Percentiles rank a stretch among this genome's conserved stretches.
Evolutionary conservation across 495 filamentous ascomycete genomes (phyloP).

Genomic region (Lasiosphaeris hirsuta): DNA sequence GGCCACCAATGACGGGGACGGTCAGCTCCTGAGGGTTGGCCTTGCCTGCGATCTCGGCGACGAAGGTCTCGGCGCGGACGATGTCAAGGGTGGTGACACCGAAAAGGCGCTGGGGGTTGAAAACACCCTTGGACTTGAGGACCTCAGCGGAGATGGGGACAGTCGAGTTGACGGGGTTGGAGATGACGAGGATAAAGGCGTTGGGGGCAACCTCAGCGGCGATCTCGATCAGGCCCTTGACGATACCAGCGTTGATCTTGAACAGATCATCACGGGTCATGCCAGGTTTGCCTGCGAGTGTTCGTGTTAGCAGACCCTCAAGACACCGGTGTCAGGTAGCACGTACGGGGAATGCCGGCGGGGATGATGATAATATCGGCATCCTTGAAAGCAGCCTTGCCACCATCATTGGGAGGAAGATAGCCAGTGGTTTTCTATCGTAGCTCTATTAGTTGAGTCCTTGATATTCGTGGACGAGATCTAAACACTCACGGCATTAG

Average conservation of each 20-base stretch:
- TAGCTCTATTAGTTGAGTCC: constrained; percentile 29
- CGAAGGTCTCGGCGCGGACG: constrained; percentile 96
- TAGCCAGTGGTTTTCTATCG: constrained; percentile 83
- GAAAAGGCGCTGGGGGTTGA: constrained; percentile 90
- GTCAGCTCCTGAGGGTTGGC: constrained; percentile 74
- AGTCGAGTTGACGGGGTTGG: constrained; percentile 98
- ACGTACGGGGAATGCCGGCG: constrained; percentile 93
- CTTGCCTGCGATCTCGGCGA: constrained; percentile 77
- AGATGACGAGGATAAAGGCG: constrained; percentile 92
- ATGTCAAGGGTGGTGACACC: constrained; percentile 98
- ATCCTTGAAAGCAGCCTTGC: constrained; percentile 82
- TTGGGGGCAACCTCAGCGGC: constrained; percentile 85
- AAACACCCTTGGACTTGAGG: constrained; percentile 86
- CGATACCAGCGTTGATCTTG: constrained; percentile 96
- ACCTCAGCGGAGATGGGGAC: constrained; percentile 97
- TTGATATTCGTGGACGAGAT: neutral
- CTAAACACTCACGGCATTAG: constrained; percentile 70
- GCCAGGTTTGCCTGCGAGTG: constrained; percentile 80
- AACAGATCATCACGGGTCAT: constrained; percentile 99
- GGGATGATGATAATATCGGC: constrained; percentile 95
- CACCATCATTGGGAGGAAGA: constrained; percentile 83
- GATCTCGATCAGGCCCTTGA: constrained; percentile 78
- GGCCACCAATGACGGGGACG: constrained; percentile 92
- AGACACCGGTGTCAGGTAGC: neutral
- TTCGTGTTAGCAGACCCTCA: neutral